These are phyloP conservation scores for Diaporthe citriasiana DNA, from an alignment of 2,329 filamentous ascomycete species.

Conservation along the genomic window DNA sequence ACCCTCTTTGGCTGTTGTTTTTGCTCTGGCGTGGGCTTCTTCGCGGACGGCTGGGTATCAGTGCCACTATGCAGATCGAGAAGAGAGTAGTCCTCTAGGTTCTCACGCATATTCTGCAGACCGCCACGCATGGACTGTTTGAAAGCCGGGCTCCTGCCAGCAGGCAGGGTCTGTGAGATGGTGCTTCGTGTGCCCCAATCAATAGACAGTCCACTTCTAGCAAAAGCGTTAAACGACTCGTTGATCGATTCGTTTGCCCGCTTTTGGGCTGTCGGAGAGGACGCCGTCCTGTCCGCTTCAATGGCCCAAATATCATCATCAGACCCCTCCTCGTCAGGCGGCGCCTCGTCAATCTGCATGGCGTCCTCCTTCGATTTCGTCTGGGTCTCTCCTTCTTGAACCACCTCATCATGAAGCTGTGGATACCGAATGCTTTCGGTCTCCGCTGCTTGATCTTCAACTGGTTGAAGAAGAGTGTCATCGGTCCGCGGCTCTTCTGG, in stretches of 20 bases:
- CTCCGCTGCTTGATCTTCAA: slow-evolving; percentile 31
- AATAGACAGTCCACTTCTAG: slow-evolving; percentile 50
- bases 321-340: slow-evolving; percentile 43
- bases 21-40: slow-evolving; percentile 43
- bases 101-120: slow-evolving; percentile 14
- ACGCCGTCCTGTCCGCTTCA: slow-evolving; percentile 65
- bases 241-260: slow-evolving; percentile 44
- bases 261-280: slow-evolving; percentile 44
- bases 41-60: slow-evolving; percentile 51
- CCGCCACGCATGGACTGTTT: slow-evolving; percentile 27
- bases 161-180: slow-evolving; percentile 28
- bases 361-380: neutral
- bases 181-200: slow-evolving; percentile 42
- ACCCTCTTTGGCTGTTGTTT: slow-evolving; percentile 55
- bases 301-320: slow-evolving; percentile 69
- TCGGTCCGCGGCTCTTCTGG: slow-evolving; percentile 43
- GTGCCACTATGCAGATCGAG: slow-evolving; percentile 37
- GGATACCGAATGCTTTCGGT: neutral
- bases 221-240: slow-evolving; percentile 45
- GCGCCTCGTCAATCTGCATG: slow-evolving; percentile 35
- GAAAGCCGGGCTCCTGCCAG: slow-evolving; percentile 28
- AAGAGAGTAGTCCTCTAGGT: slow-evolving; percentile 41
- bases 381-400: neutral
- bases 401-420: neutral
- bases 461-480: slow-evolving; percentile 43